Base-by-base conservation (phyloP, 805 yeast genomes). In the Trichomonascus vanleenenianus region DNA sequence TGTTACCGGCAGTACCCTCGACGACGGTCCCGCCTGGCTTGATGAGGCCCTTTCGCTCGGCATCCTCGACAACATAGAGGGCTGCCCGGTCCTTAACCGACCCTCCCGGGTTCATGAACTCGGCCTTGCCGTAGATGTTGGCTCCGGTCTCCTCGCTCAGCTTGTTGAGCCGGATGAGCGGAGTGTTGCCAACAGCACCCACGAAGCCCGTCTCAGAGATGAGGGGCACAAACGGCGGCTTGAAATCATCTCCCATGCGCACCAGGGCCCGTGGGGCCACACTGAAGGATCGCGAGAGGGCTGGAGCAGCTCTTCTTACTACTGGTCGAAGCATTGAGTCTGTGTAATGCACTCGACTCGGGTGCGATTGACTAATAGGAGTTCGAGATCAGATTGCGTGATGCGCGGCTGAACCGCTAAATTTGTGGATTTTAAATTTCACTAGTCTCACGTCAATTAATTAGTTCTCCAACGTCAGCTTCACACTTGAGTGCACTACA, bases 1-100 rank as follows among this genome's bases (percentile, higher is more conserved):
- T 87, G 66, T 87, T 87, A 30, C 96, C 96, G 2, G 96, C 96
- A 10, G 96, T 86, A 6, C 95, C 95, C 64, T 87, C 96, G 14
- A 87, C 89, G 27, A 87, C 77, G 2, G 95, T 87, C 30, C 93
- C 95, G 7, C 94, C 93, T 3, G 87, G 77, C 47, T 67, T 61
- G 46, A 87, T 69, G 45, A 73, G 65, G 11, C 72, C 71, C 49
- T 70, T 70, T 31, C 63, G 60, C 60, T 87, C 96, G 22, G 96
- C 96, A 53, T 86, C 88, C 54, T 82, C 73, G 43, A 87, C 70
- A 52, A 87, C 72, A 58, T 68, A 85, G 32, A 83, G 68, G 0
- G 95, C 96, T 12, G 96, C 95, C 48, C 96, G 74, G 62, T 87
- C 96, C 60, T 87, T 87, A 46, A 87, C 89, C 9, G 93, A 82